Percentiles rank a stretch among this genome's conserved stretches.
phyloP scores from a whole-genome alignment of 2,329 filamentous ascomycete species.

The Endothia cerciana region DNA sequence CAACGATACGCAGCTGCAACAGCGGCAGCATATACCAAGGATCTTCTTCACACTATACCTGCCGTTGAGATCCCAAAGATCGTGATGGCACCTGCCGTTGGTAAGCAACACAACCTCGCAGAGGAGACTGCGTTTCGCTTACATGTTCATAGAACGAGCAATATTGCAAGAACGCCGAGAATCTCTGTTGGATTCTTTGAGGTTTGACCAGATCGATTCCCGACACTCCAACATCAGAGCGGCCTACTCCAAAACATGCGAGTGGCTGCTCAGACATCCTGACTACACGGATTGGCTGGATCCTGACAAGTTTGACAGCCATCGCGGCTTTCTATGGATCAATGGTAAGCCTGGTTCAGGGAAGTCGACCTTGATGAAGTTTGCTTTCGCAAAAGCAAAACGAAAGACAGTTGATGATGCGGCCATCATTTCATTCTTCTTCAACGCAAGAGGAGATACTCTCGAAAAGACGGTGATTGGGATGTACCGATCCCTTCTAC shows the following conservation, averaged over 20 bases:
- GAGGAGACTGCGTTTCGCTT: neutral
- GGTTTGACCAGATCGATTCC: constrained; percentile 46
- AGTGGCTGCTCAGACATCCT: constrained; percentile 44
- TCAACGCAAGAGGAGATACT: constrained; percentile 48
- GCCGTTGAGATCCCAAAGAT: neutral
- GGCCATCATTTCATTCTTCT: constrained; percentile 47
- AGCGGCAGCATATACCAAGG: constrained; percentile 5
- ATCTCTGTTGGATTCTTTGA: constrained; percentile 36
- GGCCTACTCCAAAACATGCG: constrained; percentile 43
- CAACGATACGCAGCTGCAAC: constrained; percentile 36
- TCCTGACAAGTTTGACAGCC: constrained; percentile 28
- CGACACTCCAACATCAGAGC: constrained; percentile 40
- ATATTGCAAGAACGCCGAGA: neutral
- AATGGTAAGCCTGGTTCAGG: constrained; percentile 47
- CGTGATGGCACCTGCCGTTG: neutral
- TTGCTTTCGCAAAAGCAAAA: constrained; percentile 32
- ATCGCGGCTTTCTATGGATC: constrained; percentile 48
- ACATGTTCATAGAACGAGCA: neutral
- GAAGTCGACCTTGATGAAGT: constrained; percentile 51
- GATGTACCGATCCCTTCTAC: constrained; percentile 52
- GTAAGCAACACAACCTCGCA: neutral
- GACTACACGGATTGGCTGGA: constrained; percentile 46
- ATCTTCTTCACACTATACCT: neutral
- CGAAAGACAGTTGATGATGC: neutral
- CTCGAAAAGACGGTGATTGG: constrained; percentile 49